phyloP scores from a whole-genome alignment of 306 rosid species.

The Begonia masoniana region DNA sequence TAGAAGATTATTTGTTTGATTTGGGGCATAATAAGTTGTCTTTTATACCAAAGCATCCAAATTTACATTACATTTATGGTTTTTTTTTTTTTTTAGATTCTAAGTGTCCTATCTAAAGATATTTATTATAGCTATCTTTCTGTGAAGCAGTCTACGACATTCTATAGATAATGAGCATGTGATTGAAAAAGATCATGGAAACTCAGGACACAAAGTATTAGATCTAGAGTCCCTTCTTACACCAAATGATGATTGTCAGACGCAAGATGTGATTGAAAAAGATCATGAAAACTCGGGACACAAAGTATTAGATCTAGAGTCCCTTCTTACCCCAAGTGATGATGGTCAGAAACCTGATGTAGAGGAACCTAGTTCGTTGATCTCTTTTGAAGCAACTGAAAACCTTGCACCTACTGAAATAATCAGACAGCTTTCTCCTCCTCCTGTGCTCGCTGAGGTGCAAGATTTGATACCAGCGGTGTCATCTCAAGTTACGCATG shows the following conservation, averaged over 20 bases:
- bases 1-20: neutral
- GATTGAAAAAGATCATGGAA: constrained; percentile 21
- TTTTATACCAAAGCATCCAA: no score
- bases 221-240: constrained; percentile 17
- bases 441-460: constrained; percentile 88
- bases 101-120: neutral
- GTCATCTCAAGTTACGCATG: constrained; percentile 40
- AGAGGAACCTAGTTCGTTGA: constrained; percentile 53
- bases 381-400: constrained; percentile 62
- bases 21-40: no score
- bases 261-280: constrained; percentile 25
- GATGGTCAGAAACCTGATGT: constrained; percentile 20
- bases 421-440: constrained; percentile 87
- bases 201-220: constrained; percentile 21
- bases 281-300: constrained; percentile 27
- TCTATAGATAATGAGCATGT: constrained; percentile 27
- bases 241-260: constrained; percentile 24
- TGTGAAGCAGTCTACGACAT: constrained; percentile 39
- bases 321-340: constrained; percentile 23
- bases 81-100: no score
- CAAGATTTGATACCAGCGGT: constrained; percentile 68
- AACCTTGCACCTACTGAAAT: constrained; percentile 35
- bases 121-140: constrained; percentile 12
- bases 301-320: constrained; percentile 26
- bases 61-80: no score